Evolutionary conservation across 2,329 filamentous ascomycete genomes (phyloP).

Genomic region (Claviceps sp.): DNA sequence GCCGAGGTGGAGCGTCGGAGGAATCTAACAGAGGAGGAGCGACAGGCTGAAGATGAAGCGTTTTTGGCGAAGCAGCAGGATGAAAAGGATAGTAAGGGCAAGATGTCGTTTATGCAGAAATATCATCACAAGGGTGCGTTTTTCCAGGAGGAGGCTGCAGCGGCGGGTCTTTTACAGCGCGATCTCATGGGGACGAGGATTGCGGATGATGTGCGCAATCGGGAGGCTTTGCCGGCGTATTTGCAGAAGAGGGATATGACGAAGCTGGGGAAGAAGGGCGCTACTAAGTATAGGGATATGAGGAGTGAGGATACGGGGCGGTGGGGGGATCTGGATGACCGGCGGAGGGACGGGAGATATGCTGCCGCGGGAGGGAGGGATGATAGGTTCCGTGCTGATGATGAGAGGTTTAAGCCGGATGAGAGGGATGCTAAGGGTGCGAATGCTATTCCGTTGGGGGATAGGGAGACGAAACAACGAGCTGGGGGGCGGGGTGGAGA

Average conservation of each 20-base stretch:
- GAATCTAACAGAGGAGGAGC: slow-evolving; percentile 76
- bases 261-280: slow-evolving; percentile 81
- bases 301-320: slow-evolving; percentile 79
- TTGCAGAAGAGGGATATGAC: slow-evolving; percentile 91
- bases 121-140: slow-evolving; percentile 97
- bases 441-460: slow-evolving; percentile 57
- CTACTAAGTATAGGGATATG: slow-evolving; percentile 81
- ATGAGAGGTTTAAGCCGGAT: slow-evolving; percentile 31
- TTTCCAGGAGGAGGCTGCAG: slow-evolving; percentile 69
- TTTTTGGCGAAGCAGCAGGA: slow-evolving; percentile 66
- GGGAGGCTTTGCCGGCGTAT: slow-evolving; percentile 75
- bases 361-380: slow-evolving; percentile 50
- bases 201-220: slow-evolving; percentile 69
- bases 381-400: slow-evolving; percentile 55
- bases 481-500: slow-evolving; percentile 19
- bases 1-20: slow-evolving; percentile 81
- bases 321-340: slow-evolving; percentile 58
- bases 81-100: slow-evolving; percentile 63
- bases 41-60: slow-evolving; percentile 69
- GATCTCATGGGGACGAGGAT: slow-evolving; percentile 79
- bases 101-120: slow-evolving; percentile 84
- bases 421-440: slow-evolving; percentile 43
- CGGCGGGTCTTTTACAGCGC: slow-evolving; percentile 61
- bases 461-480: slow-evolving; percentile 14
- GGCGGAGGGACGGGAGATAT: slow-evolving; percentile 14